Evolutionary conservation across 768 basidiomycete species (phyloP).

Genomic region (Rhizopogon salebrosus): DNA sequence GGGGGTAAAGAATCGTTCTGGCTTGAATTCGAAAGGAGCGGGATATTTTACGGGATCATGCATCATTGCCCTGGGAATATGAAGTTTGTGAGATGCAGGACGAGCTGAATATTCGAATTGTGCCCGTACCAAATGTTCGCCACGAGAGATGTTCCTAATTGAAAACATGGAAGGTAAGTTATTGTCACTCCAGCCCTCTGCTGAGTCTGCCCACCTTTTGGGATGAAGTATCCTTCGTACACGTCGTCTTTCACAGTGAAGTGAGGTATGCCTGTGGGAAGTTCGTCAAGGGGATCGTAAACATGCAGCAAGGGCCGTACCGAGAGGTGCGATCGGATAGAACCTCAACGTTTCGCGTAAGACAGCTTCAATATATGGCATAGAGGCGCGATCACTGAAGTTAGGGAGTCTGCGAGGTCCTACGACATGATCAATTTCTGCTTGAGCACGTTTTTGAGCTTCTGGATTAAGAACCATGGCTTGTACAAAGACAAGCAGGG

Average conservation of each 20-base stretch:
- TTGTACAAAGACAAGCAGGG: slow-evolving; percentile 6
- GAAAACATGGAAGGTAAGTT: not conserved
- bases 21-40: slow-evolving; percentile 27
- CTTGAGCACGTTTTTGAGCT: slow-evolving; percentile 9
- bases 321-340: slow-evolving; percentile 19
- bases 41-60: slow-evolving; percentile 31
- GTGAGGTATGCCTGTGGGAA: slow-evolving; percentile 2
- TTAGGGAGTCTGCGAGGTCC: slow-evolving; percentile 6
- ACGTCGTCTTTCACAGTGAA: slow-evolving; percentile 4
- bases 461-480: slow-evolving; percentile 14
- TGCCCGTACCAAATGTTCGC: slow-evolving; percentile 2
- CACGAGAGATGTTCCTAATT: slow-evolving; percentile 1
- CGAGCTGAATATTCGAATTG: not conserved
- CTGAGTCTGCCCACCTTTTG: slow-evolving; percentile 5
- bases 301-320: slow-evolving; percentile 4
- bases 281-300: not conserved
- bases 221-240: slow-evolving; percentile 8
- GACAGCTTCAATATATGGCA: slow-evolving; percentile 11
- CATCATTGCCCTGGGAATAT: slow-evolving; percentile 28
- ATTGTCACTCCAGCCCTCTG: not conserved
- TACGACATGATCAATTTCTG: slow-evolving; percentile 9
- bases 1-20: slow-evolving; percentile 27
- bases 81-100: not conserved
- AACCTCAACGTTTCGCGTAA: slow-evolving; percentile 24
- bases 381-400: slow-evolving; percentile 6